phyloP scores from a whole-genome alignment of 768 basidiomycete species.

The Aureoboletus auriporus region DNA sequence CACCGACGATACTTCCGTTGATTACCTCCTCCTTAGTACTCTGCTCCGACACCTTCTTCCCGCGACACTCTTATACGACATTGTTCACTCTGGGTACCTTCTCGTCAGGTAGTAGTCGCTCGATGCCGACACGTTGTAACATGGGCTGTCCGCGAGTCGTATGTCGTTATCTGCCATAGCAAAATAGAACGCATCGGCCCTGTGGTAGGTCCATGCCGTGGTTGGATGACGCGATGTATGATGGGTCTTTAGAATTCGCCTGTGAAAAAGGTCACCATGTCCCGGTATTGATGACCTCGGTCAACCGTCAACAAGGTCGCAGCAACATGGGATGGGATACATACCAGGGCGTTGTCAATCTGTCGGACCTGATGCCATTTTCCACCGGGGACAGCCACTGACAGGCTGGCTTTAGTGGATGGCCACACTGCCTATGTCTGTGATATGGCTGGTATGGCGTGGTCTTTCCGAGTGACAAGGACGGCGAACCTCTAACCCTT shows the following conservation, averaged over 20 bases:
- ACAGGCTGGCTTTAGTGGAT: slow-evolving; percentile 61
- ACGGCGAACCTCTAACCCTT: slow-evolving; percentile 46
- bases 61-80: slow-evolving; percentile 46
- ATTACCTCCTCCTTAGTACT: slow-evolving; percentile 53
- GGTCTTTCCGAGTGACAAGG: neutral
- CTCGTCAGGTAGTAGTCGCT: slow-evolving; percentile 33
- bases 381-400: slow-evolving; percentile 46
- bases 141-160: slow-evolving; percentile 47
- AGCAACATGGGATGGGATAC: neutral
- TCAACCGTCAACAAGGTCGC: neutral
- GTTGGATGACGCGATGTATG: slow-evolving; percentile 58
- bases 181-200: slow-evolving; percentile 59
- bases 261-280: slow-evolving; percentile 53
- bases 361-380: slow-evolving; percentile 58
- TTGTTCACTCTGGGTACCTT: slow-evolving; percentile 48
- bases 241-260: slow-evolving; percentile 57
- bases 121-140: slow-evolving; percentile 40
- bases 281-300: slow-evolving; percentile 55
- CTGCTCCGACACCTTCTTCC: slow-evolving; percentile 33
- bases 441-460: slow-evolving; percentile 35
- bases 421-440: slow-evolving; percentile 52
- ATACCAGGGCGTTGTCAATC: slow-evolving; percentile 52
- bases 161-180: slow-evolving; percentile 48
- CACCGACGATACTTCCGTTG: slow-evolving; percentile 39
- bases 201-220: slow-evolving; percentile 44